Conservation (phyloP, 192 early-diverging fungal species). For the Borealophlyctis nickersoniae region DNA sequence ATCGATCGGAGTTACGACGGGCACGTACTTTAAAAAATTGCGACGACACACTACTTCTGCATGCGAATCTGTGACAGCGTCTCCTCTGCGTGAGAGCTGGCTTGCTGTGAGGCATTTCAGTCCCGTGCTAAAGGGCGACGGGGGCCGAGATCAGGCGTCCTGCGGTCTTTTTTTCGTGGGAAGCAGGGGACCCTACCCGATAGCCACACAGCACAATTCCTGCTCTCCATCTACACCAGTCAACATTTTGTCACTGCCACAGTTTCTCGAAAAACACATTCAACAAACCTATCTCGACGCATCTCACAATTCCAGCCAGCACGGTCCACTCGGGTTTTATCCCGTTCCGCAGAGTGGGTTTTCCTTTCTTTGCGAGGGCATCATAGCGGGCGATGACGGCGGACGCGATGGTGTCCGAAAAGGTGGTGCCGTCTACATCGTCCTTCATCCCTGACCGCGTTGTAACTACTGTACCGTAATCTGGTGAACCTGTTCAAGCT, state of each 20-base stretch:
- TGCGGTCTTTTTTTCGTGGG: too few relatives aligned
- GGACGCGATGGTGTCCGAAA: conserved; percentile 45
- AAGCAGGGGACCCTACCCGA: too few relatives aligned
- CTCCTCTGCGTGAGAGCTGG: conserved; percentile 59
- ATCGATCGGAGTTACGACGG: too few relatives aligned
- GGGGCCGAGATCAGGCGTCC: background rate
- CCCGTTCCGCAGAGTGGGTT: conserved; percentile 49
- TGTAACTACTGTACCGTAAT: too few relatives aligned
- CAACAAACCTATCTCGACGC: conserved; percentile 9
- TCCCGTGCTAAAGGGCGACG: conserved; percentile 61
- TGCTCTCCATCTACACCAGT: conserved; percentile 25
- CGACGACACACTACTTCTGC: conserved; percentile 86
- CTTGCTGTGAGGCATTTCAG: conserved; percentile 73
- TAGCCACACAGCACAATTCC: background rate
- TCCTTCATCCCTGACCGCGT: too few relatives aligned
- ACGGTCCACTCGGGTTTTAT: conserved; percentile 80
- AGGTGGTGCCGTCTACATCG: background rate
- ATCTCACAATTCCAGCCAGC: conserved; percentile 69
- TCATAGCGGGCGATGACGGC: conserved; percentile 53
- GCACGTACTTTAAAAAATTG: conserved; percentile 65
- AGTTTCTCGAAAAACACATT: background rate
- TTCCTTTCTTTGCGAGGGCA: conserved; percentile 70
- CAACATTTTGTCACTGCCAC: conserved; percentile 4
- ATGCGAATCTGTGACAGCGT: conserved; percentile 77
- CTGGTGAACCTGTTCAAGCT: too few relatives aligned